These are phyloP conservation scores for Xenoacremonium recifei DNA, from an alignment of 2,329 filamentous ascomycete species.

Conservation along the genomic window DNA sequence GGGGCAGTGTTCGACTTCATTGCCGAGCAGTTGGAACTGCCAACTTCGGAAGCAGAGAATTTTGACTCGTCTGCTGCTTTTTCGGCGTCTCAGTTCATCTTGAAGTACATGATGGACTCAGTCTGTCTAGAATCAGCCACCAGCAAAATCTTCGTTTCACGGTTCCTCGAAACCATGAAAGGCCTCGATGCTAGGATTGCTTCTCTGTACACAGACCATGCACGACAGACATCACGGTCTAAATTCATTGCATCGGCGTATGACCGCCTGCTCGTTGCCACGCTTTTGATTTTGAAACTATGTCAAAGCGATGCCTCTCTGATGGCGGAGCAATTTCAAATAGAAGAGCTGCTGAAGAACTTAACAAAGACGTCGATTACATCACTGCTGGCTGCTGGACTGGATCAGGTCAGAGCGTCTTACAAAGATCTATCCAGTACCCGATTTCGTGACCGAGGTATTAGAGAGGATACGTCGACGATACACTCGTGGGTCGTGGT, in stretches of 20 bases:
- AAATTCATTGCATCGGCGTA: constrained; percentile 24
- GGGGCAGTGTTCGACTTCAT: constrained; percentile 62
- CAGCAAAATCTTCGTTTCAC: constrained; percentile 41
- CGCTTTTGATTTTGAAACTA: constrained; percentile 39
- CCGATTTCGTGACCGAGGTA: constrained; percentile 48
- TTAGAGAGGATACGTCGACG: constrained; percentile 44
- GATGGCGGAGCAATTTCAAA: constrained; percentile 36
- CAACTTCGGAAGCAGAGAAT: neutral
- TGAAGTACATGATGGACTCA: constrained; percentile 46
- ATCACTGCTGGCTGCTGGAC: constrained; percentile 41
- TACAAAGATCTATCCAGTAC: constrained; percentile 49
- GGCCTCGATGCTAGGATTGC: constrained; percentile 37
- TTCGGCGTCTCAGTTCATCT: constrained; percentile 42
- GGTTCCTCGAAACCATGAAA: constrained; percentile 42
- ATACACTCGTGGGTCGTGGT: constrained; percentile 58
- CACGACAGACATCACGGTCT: constrained; percentile 2
- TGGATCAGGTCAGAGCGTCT: constrained; percentile 41
- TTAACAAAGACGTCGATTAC: constrained; percentile 37
- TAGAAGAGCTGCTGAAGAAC: constrained; percentile 49
- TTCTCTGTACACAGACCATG: constrained; percentile 7
- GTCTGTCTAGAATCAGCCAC: constrained; percentile 38
- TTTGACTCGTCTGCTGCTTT: constrained; percentile 16
- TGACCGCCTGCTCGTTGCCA: constrained; percentile 31
- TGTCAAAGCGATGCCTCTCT: constrained; percentile 36
- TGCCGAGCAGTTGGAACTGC: constrained; percentile 41